These are phyloP conservation scores for Alloteropsis angusta DNA, from an alignment of 202 grass and related monocot genomes.

Conservation along the genomic window DNA sequence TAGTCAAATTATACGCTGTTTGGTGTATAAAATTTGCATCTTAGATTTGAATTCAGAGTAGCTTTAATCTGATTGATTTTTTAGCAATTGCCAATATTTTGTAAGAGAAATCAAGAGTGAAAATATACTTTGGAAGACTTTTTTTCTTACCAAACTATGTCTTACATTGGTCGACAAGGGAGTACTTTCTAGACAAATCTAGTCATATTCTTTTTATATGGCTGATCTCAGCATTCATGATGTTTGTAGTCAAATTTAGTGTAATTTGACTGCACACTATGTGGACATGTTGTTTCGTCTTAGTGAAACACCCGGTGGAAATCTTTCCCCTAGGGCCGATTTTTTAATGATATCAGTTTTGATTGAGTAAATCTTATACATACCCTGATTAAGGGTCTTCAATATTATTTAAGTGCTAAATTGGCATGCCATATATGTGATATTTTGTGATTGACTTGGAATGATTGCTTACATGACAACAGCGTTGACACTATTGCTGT, in stretches of 20 bases:
- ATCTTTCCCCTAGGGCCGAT: too few species aligned
- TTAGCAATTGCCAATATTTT: background rate
- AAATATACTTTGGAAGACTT: background rate
- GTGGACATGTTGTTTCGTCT: too few species aligned
- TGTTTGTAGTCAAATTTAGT: background rate
- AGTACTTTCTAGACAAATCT: background rate
- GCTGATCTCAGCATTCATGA: background rate
- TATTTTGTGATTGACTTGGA: background rate
- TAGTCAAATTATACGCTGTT: too few species aligned
- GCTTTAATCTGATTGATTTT: background rate
- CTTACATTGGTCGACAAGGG: background rate
- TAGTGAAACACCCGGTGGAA: too few species aligned
- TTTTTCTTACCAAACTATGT: background rate
- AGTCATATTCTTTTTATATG: too few species aligned
- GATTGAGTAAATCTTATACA: background rate
- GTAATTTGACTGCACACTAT: background rate
- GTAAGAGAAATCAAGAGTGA: background rate
- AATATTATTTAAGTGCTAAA: background rate
- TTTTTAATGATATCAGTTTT: background rate
- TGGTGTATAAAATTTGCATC: background rate
- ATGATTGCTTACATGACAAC: background rate
- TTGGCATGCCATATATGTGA: background rate
- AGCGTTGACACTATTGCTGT: background rate
- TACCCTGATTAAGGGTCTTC: background rate
- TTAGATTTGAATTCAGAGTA: too few species aligned